Evolutionary conservation across 352 stramenopile species (phyloP).

Genomic region (Phytophthora crassamura): DNA sequence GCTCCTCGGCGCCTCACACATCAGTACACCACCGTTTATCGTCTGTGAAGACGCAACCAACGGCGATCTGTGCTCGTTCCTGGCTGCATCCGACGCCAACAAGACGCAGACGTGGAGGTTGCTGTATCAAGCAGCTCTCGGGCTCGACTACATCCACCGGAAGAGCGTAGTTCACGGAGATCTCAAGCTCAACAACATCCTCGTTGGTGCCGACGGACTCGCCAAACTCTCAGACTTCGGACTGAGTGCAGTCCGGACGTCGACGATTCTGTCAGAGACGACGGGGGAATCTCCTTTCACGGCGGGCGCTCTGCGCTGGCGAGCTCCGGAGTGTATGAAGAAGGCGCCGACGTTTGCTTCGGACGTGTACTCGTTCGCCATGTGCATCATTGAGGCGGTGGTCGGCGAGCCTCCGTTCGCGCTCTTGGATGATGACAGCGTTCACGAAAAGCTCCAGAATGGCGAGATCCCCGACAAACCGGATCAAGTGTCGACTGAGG

Average conservation of each 20-base stretch:
- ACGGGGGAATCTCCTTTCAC: background rate
- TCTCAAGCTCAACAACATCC: constrained; percentile 28
- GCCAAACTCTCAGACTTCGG: constrained; percentile 31
- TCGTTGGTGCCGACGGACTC: constrained; percentile 15
- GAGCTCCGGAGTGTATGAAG: constrained; percentile 46
- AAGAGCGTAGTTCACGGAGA: constrained; percentile 25
- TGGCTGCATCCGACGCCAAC: constrained; percentile 7
- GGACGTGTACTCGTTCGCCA: constrained; percentile 43
- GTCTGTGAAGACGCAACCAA: constrained; percentile 33
- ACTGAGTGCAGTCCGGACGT: constrained; percentile 7
- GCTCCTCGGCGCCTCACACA: constrained; percentile 40
- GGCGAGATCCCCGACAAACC: constrained; percentile 25
- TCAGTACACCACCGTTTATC: constrained; percentile 34
- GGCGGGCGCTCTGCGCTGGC: constrained; percentile 24
- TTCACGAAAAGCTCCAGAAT: constrained; percentile 13
- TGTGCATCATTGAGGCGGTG: constrained; percentile 43
- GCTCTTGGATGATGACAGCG: constrained; percentile 16
- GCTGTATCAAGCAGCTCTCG: constrained; percentile 41
- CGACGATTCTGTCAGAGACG: background rate
- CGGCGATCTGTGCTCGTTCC: constrained; percentile 24
- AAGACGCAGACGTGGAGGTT: constrained; percentile 23
- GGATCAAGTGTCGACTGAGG: constrained; percentile 10
- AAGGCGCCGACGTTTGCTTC: constrained; percentile 30
- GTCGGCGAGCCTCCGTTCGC: constrained; percentile 31
- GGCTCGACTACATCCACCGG: constrained; percentile 43